Evolutionary conservation across 192 early-diverging fungal species (phyloP).

Genomic region (Umbelopsis vinacea): DNA sequence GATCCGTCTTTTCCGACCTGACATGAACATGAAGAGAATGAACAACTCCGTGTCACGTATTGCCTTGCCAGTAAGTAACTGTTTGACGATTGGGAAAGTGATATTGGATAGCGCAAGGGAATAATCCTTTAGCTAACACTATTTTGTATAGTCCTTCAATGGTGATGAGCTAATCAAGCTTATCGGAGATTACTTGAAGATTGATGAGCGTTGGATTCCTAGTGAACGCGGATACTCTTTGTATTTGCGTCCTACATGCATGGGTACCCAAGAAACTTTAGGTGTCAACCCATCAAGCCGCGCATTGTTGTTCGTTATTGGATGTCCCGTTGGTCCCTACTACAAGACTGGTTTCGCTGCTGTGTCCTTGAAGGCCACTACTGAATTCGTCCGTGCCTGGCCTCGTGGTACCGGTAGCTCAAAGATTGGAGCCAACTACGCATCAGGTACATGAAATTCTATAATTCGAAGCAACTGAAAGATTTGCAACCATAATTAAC

Average conservation of each 20-base stretch:
- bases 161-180: slow-evolving; percentile 76
- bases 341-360: slow-evolving; percentile 94
- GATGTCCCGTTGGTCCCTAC: slow-evolving; percentile 94
- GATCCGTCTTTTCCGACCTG: slow-evolving; percentile 93
- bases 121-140: too few species aligned
- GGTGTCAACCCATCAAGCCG: slow-evolving; percentile 84
- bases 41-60: slow-evolving; percentile 78
- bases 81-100: background rate
- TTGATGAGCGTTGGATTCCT: slow-evolving; percentile 90
- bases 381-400: slow-evolving; percentile 90
- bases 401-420: slow-evolving; percentile 92
- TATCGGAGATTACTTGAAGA: slow-evolving; percentile 82
- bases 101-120: too few species aligned
- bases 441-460: slow-evolving; percentile 65
- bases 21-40: slow-evolving; percentile 96
- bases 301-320: slow-evolving; percentile 87
- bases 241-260: slow-evolving; percentile 92
- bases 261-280: slow-evolving; percentile 83
- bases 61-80: slow-evolving; percentile 71
- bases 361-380: slow-evolving; percentile 83
- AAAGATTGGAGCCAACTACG: slow-evolving; percentile 92
- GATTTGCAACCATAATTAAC: too few species aligned
- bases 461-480: background rate
- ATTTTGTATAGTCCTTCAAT: slow-evolving; percentile 62
- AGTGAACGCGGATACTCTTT: slow-evolving; percentile 89